A percentile compares a stretch with the other conserved stretches of the same genome.
Conservation (phyloP, 116 monocot species). For the Papilionanthe hybrid region DNA sequence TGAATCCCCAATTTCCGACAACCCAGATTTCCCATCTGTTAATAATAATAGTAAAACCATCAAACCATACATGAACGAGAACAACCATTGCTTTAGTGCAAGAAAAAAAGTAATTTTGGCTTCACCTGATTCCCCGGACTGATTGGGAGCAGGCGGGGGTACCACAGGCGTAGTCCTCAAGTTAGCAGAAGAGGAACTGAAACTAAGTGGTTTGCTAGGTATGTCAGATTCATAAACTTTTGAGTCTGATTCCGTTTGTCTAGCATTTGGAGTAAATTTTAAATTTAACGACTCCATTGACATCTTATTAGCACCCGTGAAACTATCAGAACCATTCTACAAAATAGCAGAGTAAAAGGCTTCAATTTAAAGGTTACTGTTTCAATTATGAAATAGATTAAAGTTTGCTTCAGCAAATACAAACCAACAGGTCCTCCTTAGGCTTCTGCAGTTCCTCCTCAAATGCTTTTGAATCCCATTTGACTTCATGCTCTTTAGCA, state of each 20-base stretch:
- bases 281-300: constrained; percentile 20
- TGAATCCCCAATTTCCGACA: constrained; percentile 9
- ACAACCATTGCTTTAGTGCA: not conserved
- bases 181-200: constrained; percentile 9
- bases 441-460: constrained; percentile 43
- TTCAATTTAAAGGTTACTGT: constrained; percentile 11
- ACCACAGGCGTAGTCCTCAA: not conserved
- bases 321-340: constrained; percentile 54
- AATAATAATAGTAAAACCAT: constrained; percentile 4
- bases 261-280: constrained; percentile 13
- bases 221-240: constrained; percentile 17
- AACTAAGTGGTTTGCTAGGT: constrained; percentile 8
- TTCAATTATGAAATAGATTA: not conserved
- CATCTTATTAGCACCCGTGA: constrained; percentile 19
- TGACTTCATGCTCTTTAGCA: constrained; percentile 69
- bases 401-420: not conserved
- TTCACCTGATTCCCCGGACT: constrained; percentile 22
- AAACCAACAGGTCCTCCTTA: constrained; percentile 57
- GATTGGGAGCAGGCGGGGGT: constrained; percentile 13
- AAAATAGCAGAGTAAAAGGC: constrained; percentile 10
- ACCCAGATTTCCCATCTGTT: constrained; percentile 25
- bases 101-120: not conserved
- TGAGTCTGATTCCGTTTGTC: constrained; percentile 16
- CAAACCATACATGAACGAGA: not conserved
- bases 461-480: constrained; percentile 76